Percentiles rank a stretch among this genome's conserved stretches.
phyloP scores from a whole-genome alignment of 73 alveolate species.

The Symbiodinium pilosum region DNA sequence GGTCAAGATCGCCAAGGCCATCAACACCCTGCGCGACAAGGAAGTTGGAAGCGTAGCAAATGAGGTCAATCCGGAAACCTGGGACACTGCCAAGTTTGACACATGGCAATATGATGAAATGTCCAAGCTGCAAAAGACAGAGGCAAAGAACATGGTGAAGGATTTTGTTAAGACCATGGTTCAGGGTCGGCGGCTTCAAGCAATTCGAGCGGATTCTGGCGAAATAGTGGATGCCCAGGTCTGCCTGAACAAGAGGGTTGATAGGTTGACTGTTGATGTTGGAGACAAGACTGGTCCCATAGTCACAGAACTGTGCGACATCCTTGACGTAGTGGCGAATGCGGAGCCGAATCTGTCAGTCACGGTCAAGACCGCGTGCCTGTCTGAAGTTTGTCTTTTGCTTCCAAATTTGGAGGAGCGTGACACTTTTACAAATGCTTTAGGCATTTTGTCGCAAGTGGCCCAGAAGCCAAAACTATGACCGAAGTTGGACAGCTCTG shows the following conservation, averaged over 20 bases:
- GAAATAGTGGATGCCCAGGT: not conserved
- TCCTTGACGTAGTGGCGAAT: not conserved
- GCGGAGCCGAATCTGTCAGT: not conserved
- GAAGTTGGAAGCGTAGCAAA: not conserved
- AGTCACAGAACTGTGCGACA: not conserved
- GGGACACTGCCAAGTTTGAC: not conserved
- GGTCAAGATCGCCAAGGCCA: not conserved
- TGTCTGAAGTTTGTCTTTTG: not conserved
- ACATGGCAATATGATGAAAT: not conserved
- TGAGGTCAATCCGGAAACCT: not conserved
- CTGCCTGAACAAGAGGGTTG: not conserved
- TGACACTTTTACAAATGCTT: not conserved
- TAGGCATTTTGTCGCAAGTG: conserved; percentile 13
- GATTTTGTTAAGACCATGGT: not conserved
- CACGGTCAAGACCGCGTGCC: not conserved
- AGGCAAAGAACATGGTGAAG: not conserved
- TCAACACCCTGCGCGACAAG: not conserved
- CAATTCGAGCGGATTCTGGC: not conserved
- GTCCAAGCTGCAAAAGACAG: not conserved
- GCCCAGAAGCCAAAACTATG: too few relatives aligned
- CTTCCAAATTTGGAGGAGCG: not conserved
- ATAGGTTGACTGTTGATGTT: not conserved
- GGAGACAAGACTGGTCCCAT: not conserved
- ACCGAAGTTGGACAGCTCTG: too few relatives aligned
- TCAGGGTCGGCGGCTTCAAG: not conserved